phyloP scores from a whole-genome alignment of 129 eudicot genomes.

The Flaveria sonorensis region DNA sequence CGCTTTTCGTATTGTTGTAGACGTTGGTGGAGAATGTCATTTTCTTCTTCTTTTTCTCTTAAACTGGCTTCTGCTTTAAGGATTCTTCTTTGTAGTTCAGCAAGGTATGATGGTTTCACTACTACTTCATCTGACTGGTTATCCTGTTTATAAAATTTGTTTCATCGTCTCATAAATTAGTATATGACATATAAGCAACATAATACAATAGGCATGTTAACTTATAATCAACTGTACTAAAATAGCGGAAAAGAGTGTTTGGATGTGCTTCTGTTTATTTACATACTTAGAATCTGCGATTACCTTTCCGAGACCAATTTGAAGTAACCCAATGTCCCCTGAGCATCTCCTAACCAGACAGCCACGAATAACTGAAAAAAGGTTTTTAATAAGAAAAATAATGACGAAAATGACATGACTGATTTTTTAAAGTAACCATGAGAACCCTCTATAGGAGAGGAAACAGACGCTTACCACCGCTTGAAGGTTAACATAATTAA shows the following conservation, averaged over 20 bases:
- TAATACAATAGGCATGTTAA: too few species aligned
- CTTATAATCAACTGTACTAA: too few species aligned
- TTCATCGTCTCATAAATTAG: background rate
- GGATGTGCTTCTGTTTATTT: background rate
- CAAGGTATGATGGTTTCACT: slow-evolving; percentile 83
- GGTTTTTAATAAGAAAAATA: slow-evolving; percentile 11
- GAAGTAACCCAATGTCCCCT: slow-evolving; percentile 69
- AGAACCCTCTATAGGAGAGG: background rate
- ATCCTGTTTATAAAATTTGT: slow-evolving; percentile 47
- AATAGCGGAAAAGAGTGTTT: background rate
- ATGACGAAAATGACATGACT: background rate
- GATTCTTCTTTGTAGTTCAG: slow-evolving; percentile 70
- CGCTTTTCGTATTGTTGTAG: slow-evolving; percentile 70
- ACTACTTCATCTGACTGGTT: slow-evolving; percentile 69
- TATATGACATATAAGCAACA: background rate
- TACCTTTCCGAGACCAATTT: slow-evolving; percentile 78
- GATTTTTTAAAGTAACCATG: background rate
- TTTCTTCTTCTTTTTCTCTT: slow-evolving; percentile 76
- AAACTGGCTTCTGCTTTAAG: slow-evolving; percentile 73
- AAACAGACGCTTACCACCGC: background rate
- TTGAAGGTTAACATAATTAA: background rate
- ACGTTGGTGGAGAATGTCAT: slow-evolving; percentile 66
- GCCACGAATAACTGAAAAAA: slow-evolving; percentile 74
- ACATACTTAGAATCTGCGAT: background rate
- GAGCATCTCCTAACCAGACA: slow-evolving; percentile 95